Conservation (phyloP, 495 filamentous ascomycete genomes). For the Jackrogersella minutella region DNA sequence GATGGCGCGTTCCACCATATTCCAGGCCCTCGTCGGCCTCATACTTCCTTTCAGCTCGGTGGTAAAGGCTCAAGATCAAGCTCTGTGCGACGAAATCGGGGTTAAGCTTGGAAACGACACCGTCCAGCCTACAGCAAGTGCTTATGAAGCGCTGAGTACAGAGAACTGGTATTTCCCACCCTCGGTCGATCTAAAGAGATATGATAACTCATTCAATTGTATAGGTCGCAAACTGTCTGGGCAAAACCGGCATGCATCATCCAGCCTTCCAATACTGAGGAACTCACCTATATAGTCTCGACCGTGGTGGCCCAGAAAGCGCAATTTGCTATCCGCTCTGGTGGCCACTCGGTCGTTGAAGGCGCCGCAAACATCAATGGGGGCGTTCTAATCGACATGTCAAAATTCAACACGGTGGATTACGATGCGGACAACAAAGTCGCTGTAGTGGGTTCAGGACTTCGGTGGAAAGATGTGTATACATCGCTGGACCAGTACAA, state of each 20-base stretch:
- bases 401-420: slow-evolving; percentile 51
- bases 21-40: slow-evolving; percentile 8
- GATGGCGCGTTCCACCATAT: slow-evolving; percentile 14
- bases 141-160: slow-evolving; percentile 26
- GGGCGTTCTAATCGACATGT: slow-evolving; percentile 62
- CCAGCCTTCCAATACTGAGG: slow-evolving; percentile 46
- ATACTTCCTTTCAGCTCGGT: slow-evolving; percentile 11
- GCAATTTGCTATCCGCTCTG: slow-evolving; percentile 57
- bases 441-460: slow-evolving; percentile 56
- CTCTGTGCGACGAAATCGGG: slow-evolving; percentile 22
- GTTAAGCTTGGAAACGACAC: slow-evolving; percentile 16
- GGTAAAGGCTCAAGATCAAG: slow-evolving; percentile 18
- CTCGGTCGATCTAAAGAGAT: too few species aligned
- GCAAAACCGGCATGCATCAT: slow-evolving; percentile 55
- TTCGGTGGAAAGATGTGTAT: slow-evolving; percentile 60
- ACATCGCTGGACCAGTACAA: slow-evolving; percentile 52
- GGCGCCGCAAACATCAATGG: slow-evolving; percentile 59
- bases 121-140: slow-evolving; percentile 14
- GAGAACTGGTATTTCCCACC: slow-evolving; percentile 32
- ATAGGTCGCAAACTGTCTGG: slow-evolving; percentile 44
- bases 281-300: slow-evolving; percentile 42
- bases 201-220: not conserved
- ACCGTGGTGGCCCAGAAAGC: slow-evolving; percentile 43
- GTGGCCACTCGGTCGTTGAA: slow-evolving; percentile 58
- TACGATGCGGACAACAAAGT: slow-evolving; percentile 54